phyloP scores from a whole-genome alignment of 2,329 filamentous ascomycete genomes.

The Colletotrichum shisoi region DNA sequence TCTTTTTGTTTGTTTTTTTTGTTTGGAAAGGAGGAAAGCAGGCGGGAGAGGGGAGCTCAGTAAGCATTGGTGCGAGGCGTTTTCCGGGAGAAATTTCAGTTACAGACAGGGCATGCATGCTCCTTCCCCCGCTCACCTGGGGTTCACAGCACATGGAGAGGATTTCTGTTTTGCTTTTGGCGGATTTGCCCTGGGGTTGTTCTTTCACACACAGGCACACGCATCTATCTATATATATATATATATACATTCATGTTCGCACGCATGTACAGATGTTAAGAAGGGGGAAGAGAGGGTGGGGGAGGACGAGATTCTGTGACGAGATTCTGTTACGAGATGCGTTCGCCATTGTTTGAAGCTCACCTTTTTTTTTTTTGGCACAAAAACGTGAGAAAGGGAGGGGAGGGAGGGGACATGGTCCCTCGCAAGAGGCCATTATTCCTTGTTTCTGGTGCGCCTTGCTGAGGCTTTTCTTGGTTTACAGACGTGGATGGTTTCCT shows the following conservation, averaged over 20 bases:
- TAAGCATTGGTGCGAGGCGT: constrained; percentile 17
- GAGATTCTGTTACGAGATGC: not conserved
- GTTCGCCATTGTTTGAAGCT: not conserved
- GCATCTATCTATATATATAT: too few species aligned
- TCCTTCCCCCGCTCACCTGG: not conserved
- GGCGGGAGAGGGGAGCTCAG: too few species aligned
- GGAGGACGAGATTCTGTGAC: not conserved
- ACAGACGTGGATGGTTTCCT: not conserved
- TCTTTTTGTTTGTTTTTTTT: not conserved
- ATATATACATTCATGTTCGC: too few species aligned
- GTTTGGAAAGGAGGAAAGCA: not conserved
- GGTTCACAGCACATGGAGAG: constrained; percentile 21
- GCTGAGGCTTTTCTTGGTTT: not conserved
- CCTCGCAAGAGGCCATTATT: constrained; percentile 27
- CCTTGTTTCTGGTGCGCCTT: not conserved
- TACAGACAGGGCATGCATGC: constrained; percentile 7
- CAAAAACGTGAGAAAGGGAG: not conserved
- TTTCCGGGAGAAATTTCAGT: not conserved
- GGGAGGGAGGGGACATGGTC: constrained; percentile 11
- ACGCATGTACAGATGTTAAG: too few species aligned
- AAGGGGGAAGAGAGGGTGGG: not conserved
- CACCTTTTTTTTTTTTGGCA: not conserved
- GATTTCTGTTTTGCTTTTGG: not conserved
- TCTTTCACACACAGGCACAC: too few species aligned
- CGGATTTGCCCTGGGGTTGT: not conserved